Evolutionary conservation across 2,329 filamentous ascomycete species (phyloP).

Genomic region (Kalmusia sp.): DNA sequence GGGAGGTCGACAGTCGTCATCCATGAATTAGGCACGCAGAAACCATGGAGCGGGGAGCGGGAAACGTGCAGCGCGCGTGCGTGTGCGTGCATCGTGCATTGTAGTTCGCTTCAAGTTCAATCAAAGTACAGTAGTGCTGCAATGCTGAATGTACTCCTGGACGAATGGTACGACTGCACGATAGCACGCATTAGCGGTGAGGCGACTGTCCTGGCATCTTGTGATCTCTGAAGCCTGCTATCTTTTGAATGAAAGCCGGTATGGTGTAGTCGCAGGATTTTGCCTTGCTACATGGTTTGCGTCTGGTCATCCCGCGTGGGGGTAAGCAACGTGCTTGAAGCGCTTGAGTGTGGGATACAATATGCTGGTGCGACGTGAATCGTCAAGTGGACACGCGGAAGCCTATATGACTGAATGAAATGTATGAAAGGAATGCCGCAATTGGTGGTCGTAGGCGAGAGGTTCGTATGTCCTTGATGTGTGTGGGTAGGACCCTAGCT

Average conservation of each 20-base stretch:
- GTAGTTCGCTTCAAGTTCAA: background rate
- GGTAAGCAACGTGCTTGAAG: background rate
- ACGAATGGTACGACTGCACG: background rate
- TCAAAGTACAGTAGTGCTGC: background rate
- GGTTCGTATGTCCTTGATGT: background rate
- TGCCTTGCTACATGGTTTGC: slow-evolving; percentile 4
- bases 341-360: background rate
- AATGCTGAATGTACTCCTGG: background rate
- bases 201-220: background rate
- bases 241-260: slow-evolving; percentile 11
- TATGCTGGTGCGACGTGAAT: slow-evolving; percentile 5
- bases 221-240: slow-evolving; percentile 7
- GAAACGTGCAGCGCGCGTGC: slow-evolving; percentile 16
- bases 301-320: slow-evolving; percentile 16
- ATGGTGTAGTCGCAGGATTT: background rate
- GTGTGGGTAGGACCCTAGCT: background rate
- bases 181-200: background rate
- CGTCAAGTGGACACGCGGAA: background rate
- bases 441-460: slow-evolving; percentile 8
- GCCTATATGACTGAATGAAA: slow-evolving; percentile 3
- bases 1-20: background rate
- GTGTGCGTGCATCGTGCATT: slow-evolving; percentile 10
- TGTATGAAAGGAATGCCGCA: background rate
- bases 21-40: background rate
- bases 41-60: slow-evolving; percentile 17